Percentiles rank a stretch among this genome's conserved stretches.
Evolutionary conservation across 306 rosid genomes (phyloP).

Genomic region (Ormosia emarginata): DNA sequence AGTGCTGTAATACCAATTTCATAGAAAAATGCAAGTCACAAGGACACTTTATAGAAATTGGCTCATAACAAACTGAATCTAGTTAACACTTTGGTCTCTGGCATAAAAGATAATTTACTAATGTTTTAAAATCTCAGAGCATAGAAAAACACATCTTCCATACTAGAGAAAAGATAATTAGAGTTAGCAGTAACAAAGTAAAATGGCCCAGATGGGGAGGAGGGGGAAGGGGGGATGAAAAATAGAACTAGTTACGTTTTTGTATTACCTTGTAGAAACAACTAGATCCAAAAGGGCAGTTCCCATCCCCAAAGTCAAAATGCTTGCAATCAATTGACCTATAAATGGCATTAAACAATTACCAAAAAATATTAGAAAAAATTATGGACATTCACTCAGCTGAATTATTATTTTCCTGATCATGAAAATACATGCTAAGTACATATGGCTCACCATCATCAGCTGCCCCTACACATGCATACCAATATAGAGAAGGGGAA

Average conservation of each 20-base stretch:
- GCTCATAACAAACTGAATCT: neutral
- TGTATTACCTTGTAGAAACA: slow-evolving; percentile 91
- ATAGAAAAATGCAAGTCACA: neutral
- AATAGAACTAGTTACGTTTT: neutral
- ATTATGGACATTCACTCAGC: neutral
- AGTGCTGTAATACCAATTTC: neutral
- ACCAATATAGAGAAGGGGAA: neutral
- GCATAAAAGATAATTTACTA: neutral
- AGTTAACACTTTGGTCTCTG: neutral
- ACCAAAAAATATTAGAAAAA: slow-evolving; percentile 2
- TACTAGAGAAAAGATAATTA: neutral
- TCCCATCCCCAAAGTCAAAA: slow-evolving; percentile 94
- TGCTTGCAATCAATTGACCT: slow-evolving; percentile 99
- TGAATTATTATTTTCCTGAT: neutral
- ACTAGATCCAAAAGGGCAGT: slow-evolving; percentile 94
- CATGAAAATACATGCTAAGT: neutral
- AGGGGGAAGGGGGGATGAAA: neutral
- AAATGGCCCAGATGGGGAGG: neutral
- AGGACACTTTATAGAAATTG: neutral
- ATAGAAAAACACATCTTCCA: neutral
- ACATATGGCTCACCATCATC: slow-evolving; percentile 2
- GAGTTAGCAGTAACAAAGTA: neutral
- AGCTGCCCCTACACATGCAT: neutral
- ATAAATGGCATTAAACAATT: slow-evolving; percentile 17
- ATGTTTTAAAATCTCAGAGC: neutral